Evolutionary conservation across 2,329 filamentous ascomycete genomes (phyloP).

Genomic region (Sporothrix curviconia): DNA sequence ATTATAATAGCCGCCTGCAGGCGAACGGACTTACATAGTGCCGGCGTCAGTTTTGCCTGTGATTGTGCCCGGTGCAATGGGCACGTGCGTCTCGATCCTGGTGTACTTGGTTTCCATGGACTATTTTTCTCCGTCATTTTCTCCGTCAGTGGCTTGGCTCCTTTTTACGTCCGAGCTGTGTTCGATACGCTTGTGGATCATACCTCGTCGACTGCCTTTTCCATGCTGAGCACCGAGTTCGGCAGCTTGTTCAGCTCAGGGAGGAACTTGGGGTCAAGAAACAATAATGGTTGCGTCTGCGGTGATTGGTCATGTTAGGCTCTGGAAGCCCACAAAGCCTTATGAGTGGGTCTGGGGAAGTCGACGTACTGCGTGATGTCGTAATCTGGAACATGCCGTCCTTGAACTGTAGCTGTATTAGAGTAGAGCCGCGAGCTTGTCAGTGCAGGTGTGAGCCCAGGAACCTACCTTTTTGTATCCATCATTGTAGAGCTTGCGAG

Average conservation of each 20-base stretch:
- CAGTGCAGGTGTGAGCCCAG: background rate
- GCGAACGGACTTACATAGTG: conserved; percentile 23
- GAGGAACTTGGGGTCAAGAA: conserved; percentile 27
- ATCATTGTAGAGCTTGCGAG: conserved; percentile 11
- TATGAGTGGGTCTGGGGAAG: background rate
- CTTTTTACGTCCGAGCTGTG: no score
- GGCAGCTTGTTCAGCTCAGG: conserved; percentile 28
- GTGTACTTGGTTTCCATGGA: conserved; percentile 31
- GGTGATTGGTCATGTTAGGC: no score
- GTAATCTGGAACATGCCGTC: conserved; percentile 10
- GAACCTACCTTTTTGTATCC: conserved; percentile 6
- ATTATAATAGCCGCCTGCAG: no score
- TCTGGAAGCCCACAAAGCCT: no score
- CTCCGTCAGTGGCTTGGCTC: no score
- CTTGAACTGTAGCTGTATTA: no score
- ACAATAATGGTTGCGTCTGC: conserved; percentile 25
- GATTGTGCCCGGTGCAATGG: conserved; percentile 26
- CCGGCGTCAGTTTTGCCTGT: conserved; percentile 29
- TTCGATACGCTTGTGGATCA: no score
- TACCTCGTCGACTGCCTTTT: conserved; percentile 24
- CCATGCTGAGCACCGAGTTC: conserved; percentile 27
- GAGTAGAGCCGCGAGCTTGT: no score
- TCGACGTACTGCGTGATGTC: conserved; percentile 4
- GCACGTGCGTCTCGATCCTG: conserved; percentile 22
- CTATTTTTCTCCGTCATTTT: conserved; percentile 20